A percentile compares a stretch with the other conserved stretches of the same genome.
Conservation (phyloP, 2,329 filamentous ascomycete genomes). For the Kalaharituber pfeilii region DNA sequence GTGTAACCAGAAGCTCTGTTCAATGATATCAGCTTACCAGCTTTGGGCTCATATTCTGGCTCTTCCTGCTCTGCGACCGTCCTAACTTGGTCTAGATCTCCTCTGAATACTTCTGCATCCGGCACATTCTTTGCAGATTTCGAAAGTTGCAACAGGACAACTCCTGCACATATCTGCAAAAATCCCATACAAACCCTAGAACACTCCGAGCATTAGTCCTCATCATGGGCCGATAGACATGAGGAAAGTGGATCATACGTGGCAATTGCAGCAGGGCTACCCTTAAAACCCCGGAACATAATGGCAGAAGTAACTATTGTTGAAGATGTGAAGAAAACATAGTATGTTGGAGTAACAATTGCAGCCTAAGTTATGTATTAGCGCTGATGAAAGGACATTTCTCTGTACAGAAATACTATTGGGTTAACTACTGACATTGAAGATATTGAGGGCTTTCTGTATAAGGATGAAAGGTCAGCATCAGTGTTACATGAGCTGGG, state of each 20-base stretch:
- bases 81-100: slow-evolving; percentile 84
- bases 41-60: slow-evolving; percentile 89
- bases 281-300: slow-evolving; percentile 86
- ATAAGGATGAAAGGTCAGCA: slow-evolving; percentile 27
- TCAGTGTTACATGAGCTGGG: slow-evolving; percentile 30
- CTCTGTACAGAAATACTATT: not conserved
- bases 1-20: too few relatives aligned
- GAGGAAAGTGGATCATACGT: slow-evolving; percentile 9
- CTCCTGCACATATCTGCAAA: slow-evolving; percentile 79
- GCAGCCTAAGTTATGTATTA: slow-evolving; percentile 93
- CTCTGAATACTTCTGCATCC: slow-evolving; percentile 77
- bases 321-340: slow-evolving; percentile 91
- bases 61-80: slow-evolving; percentile 91
- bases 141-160: slow-evolving; percentile 84
- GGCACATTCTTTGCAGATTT: slow-evolving; percentile 97
- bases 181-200: slow-evolving; percentile 88
- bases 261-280: slow-evolving; percentile 55
- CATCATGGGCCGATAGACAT: too few relatives aligned
- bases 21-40: slow-evolving; percentile 29
- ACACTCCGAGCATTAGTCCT: not conserved
- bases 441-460: slow-evolving; percentile 57
- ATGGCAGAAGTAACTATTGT: slow-evolving; percentile 90
- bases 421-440: not conserved
- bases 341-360: slow-evolving; percentile 93
- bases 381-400: not conserved